These are phyloP conservation scores for Aspergillus floridensis DNA, from an alignment of 2,329 filamentous ascomycete genomes.

Conservation along the genomic window DNA sequence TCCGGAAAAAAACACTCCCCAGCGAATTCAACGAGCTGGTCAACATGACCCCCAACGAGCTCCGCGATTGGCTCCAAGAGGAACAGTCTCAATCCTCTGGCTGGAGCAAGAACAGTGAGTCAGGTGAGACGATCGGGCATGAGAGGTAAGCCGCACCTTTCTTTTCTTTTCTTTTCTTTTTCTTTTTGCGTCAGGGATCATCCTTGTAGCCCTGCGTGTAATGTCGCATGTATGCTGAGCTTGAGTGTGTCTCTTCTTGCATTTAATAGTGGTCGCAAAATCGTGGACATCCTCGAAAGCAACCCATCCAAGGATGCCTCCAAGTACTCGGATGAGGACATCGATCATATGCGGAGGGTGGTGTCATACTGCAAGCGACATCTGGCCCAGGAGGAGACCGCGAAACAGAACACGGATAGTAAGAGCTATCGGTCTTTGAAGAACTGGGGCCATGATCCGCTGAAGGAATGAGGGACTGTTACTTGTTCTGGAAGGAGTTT, in stretches of 20 bases:
- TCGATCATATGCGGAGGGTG: constrained; percentile 62
- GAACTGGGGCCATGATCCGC: constrained; percentile 60
- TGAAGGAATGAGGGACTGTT: constrained; percentile 37
- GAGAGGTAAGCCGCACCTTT: constrained; percentile 43
- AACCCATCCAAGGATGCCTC: constrained; percentile 58
- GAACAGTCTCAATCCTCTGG: constrained; percentile 59
- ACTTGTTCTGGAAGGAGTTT: not conserved
- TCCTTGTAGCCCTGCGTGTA: not conserved
- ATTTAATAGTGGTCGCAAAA: constrained; percentile 56
- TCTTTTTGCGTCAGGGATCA: not conserved
- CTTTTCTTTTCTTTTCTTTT: too few species aligned
- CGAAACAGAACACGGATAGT: constrained; percentile 56
- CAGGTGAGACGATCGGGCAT: constrained; percentile 63
- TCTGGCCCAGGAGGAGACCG: constrained; percentile 61
- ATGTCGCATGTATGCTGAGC: not conserved
- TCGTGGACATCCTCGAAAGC: constrained; percentile 61
- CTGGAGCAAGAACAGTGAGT: constrained; percentile 58
- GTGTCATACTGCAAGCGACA: constrained; percentile 66
- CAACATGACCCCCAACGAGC: constrained; percentile 62
- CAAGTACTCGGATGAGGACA: constrained; percentile 56
- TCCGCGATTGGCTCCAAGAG: constrained; percentile 61
- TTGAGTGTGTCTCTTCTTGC: not conserved
- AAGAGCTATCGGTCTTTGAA: constrained; percentile 59
- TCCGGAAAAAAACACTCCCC: constrained; percentile 18
- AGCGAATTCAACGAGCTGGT: constrained; percentile 65